phyloP scores from a whole-genome alignment of 257 asterid species.

The Fraxinus cuspidata region DNA sequence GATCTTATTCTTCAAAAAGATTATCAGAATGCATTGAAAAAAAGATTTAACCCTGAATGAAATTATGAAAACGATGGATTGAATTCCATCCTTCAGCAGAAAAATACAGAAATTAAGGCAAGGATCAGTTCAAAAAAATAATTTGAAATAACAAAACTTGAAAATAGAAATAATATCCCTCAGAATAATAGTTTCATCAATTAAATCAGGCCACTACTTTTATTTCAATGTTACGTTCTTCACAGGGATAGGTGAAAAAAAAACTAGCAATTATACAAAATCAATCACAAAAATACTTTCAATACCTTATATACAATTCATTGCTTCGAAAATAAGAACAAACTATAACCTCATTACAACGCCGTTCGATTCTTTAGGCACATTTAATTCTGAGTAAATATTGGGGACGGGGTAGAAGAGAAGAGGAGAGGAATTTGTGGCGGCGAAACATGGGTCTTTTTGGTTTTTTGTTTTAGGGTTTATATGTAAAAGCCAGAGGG shows the following conservation, averaged over 20 bases:
- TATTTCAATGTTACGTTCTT: slow-evolving; percentile 30
- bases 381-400: background rate
- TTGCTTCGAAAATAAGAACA: too few relatives aligned
- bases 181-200: slow-evolving; percentile 43
- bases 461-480: too few relatives aligned
- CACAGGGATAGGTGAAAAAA: slow-evolving; percentile 32
- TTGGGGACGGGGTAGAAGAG: background rate
- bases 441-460: background rate
- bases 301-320: background rate
- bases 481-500: background rate
- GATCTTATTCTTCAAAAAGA: background rate
- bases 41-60: background rate
- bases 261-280: background rate
- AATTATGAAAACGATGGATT: background rate
- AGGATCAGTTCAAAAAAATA: too few relatives aligned
- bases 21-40: background rate
- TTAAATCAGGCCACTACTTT: slow-evolving; percentile 54
- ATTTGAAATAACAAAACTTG: too few relatives aligned
- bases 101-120: too few relatives aligned
- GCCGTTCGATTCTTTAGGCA: background rate
- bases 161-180: slow-evolving; percentile 24
- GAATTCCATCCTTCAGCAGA: background rate
- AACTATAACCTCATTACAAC: background rate
- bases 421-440: background rate
- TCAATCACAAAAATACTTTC: background rate